Evolutionary conservation across 371 early-diverging fungal species (phyloP).

Genomic region (Blastocladiella emersonii): DNA sequence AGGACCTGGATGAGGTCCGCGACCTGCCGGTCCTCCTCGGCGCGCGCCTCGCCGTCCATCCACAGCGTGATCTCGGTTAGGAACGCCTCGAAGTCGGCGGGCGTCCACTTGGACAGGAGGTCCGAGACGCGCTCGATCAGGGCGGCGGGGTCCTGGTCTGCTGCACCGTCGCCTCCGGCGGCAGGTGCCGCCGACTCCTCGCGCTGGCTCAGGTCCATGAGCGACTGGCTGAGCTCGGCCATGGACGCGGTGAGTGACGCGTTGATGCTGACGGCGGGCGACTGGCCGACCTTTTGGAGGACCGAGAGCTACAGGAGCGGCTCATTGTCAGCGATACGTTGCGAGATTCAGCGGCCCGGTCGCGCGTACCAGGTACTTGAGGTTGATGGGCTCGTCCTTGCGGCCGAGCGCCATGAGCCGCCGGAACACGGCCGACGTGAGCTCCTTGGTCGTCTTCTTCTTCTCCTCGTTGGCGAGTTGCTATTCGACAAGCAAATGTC

Average conservation of each 20-base stretch:
- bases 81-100: not conserved
- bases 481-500: not conserved
- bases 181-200: too few species aligned
- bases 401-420: not conserved
- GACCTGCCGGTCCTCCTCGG: not conserved
- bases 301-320: not conserved
- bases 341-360: too few species aligned
- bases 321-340: too few species aligned
- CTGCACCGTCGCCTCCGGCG: too few species aligned
- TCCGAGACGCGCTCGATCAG: not conserved
- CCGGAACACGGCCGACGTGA: not conserved
- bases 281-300: not conserved
- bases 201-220: not conserved
- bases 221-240: not conserved
- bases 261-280: not conserved
- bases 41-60: not conserved
- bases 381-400: not conserved
- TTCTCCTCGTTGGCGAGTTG: not conserved
- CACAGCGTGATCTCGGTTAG: not conserved
- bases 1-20: not conserved
- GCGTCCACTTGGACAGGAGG: not conserved
- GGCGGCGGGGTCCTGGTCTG: too few species aligned
- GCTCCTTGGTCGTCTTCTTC: not conserved
- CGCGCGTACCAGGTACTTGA: not conserved
- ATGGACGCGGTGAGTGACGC: not conserved